A percentile compares a stretch with the other conserved stretches of the same genome.
Evolutionary conservation across 345 rosid genomes (phyloP).

Genomic region (Brassica carinata): DNA sequence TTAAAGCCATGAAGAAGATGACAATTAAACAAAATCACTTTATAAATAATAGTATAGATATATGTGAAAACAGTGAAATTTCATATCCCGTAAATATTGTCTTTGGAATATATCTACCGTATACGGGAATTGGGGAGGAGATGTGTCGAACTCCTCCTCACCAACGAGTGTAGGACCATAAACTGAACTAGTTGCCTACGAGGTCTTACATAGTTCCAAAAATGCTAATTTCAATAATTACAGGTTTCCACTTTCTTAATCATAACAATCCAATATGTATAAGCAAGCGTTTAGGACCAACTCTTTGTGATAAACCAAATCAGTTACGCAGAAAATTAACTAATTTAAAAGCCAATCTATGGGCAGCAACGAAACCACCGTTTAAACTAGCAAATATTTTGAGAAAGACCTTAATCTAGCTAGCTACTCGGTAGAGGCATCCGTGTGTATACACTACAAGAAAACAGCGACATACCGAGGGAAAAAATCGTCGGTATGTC

Average conservation of each 20-base stretch:
- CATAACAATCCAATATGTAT: neutral
- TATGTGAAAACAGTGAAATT: neutral
- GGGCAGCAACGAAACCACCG: neutral
- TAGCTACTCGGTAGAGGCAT: neutral
- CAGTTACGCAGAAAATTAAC: neutral
- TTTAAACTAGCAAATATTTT: neutral
- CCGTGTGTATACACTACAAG: neutral
- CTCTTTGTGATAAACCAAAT: neutral
- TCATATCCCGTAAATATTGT: neutral
- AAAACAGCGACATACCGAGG: too few relatives aligned
- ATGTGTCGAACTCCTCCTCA: neutral
- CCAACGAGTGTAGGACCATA: slow-evolving; percentile 15
- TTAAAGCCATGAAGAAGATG: too few relatives aligned
- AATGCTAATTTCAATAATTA: neutral
- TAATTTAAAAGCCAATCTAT: neutral
- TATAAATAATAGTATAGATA: neutral
- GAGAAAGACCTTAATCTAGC: neutral
- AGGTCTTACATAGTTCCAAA: slow-evolving; percentile 5
- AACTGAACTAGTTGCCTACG: neutral
- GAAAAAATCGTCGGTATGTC: too few relatives aligned
- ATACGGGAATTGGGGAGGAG: neutral
- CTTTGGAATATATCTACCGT: neutral
- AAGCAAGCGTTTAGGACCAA: neutral
- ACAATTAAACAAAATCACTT: too few relatives aligned
- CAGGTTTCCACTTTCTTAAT: neutral